Conservation (phyloP, 2,329 filamentous ascomycete genomes). For the Lasiodiplodia hormozganensis region DNA sequence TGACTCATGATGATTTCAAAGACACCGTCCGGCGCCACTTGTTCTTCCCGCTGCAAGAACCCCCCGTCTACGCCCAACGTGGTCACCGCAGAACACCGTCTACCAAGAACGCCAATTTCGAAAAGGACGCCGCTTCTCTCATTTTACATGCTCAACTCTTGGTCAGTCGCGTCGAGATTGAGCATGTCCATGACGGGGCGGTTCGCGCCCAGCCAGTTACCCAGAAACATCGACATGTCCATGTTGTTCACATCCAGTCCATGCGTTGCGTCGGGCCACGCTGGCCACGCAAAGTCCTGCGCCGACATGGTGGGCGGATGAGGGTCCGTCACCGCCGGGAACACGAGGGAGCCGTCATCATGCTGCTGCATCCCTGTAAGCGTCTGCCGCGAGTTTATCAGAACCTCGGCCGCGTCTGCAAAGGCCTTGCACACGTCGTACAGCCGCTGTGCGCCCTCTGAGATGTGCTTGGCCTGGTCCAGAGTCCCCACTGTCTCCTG, state of each 20-base stretch:
- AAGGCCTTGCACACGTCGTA: slow-evolving; percentile 32
- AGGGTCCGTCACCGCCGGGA: slow-evolving; percentile 38
- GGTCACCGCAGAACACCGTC: not conserved
- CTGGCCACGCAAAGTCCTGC: slow-evolving; percentile 32
- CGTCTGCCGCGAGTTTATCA: slow-evolving; percentile 31
- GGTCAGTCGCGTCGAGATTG: slow-evolving; percentile 1
- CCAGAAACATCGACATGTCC: slow-evolving; percentile 25
- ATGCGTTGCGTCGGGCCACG: not conserved
- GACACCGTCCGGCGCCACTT: not conserved
- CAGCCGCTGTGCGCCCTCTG: slow-evolving; percentile 29
- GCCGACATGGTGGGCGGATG: slow-evolving; percentile 36
- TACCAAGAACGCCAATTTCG: not conserved
- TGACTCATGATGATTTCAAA: not conserved
- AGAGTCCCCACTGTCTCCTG: slow-evolving; percentile 30
- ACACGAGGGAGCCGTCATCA: slow-evolving; percentile 33
- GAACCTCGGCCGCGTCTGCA: slow-evolving; percentile 28
- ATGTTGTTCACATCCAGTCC: slow-evolving; percentile 1
- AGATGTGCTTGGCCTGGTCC: slow-evolving; percentile 29
- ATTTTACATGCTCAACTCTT: not conserved
- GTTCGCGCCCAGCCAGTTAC: slow-evolving; percentile 23
- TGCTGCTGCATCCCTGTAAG: slow-evolving; percentile 30
- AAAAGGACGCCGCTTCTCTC: no score
- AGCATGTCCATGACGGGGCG: slow-evolving; percentile 24
- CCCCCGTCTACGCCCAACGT: not conserved
- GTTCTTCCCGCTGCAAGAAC: not conserved